Evolutionary conservation across 768 basidiomycete species (phyloP).

Genomic region (Macrolepiota fuliginosa): DNA sequence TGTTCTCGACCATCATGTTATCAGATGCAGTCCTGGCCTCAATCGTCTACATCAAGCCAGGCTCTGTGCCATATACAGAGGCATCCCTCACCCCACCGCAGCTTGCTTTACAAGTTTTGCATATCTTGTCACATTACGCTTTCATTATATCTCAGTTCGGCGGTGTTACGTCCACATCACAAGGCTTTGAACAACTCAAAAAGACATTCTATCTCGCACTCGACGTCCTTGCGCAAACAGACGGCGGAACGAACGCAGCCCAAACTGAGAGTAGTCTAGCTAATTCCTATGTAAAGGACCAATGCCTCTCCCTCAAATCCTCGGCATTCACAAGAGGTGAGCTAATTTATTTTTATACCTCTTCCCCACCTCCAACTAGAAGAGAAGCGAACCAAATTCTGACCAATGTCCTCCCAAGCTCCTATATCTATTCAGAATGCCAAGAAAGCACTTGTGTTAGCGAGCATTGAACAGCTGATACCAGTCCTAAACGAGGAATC

Average conservation of each 20-base stretch:
- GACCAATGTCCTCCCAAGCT: constrained; percentile 1
- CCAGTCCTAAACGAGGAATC: constrained; percentile 51
- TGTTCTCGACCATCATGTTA: constrained; percentile 75
- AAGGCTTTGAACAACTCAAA: constrained; percentile 70
- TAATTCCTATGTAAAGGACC: constrained; percentile 27
- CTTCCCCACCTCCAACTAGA: not conserved
- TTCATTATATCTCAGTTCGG: constrained; percentile 83
- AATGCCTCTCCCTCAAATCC: constrained; percentile 23
- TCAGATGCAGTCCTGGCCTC: constrained; percentile 58
- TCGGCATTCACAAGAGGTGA: constrained; percentile 21
- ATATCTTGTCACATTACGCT: constrained; percentile 62
- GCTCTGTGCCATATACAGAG: constrained; percentile 16
- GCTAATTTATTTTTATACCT: not conserved
- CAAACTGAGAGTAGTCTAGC: constrained; percentile 17
- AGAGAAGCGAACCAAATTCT: not conserved
- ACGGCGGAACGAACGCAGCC: constrained; percentile 22
- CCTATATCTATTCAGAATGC: constrained; percentile 22
- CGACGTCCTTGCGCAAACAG: constrained; percentile 56
- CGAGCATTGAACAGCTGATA: constrained; percentile 77
- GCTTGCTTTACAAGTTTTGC: constrained; percentile 54
- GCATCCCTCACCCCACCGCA: constrained; percentile 33
- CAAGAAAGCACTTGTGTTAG: constrained; percentile 64
- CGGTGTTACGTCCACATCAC: constrained; percentile 55
- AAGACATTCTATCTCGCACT: constrained; percentile 74
- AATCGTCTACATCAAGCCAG: constrained; percentile 49